phyloP scores from a whole-genome alignment of 1,284 basidiomycete genomes.

The Boletus mariae region DNA sequence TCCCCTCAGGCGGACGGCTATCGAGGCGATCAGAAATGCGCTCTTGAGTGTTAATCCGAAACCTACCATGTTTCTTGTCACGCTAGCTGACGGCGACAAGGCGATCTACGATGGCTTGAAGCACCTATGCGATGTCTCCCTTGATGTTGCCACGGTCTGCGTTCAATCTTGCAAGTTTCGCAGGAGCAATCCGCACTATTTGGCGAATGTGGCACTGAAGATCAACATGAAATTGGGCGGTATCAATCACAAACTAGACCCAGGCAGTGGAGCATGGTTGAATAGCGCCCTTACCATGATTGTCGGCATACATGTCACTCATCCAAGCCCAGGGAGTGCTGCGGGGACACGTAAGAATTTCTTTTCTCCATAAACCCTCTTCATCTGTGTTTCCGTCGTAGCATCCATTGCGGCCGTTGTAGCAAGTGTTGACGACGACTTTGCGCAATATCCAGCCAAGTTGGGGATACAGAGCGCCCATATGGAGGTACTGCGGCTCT shows the following conservation, averaged over 20 bases:
- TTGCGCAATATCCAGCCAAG: background rate
- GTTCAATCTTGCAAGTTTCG: slow-evolving; percentile 62
- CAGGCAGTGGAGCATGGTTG: slow-evolving; percentile 50
- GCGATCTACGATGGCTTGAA: slow-evolving; percentile 68
- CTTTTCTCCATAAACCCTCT: too few relatives aligned
- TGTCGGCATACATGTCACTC: slow-evolving; percentile 81
- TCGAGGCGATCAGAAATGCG: background rate
- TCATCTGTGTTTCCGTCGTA: background rate
- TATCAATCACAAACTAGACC: slow-evolving; percentile 62
- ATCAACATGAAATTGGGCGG: slow-evolving; percentile 79
- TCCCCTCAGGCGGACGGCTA: slow-evolving; percentile 5
- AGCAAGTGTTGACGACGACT: background rate
- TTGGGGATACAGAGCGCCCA: background rate
- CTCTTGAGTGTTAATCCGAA: slow-evolving; percentile 25
- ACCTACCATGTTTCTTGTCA: slow-evolving; percentile 45
- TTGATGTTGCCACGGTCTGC: slow-evolving; percentile 69
- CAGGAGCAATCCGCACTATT: slow-evolving; percentile 62
- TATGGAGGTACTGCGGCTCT: background rate
- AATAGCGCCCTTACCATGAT: slow-evolving; percentile 63
- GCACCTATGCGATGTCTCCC: slow-evolving; percentile 58
- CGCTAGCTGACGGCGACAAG: slow-evolving; percentile 64
- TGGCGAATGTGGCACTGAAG: slow-evolving; percentile 71
- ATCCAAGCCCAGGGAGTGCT: slow-evolving; percentile 65
- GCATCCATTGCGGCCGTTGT: background rate
- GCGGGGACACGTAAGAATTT: slow-evolving; percentile 44